phyloP scores from a whole-genome alignment of 495 filamentous ascomycete genomes.

The Penicillium canescens region DNA sequence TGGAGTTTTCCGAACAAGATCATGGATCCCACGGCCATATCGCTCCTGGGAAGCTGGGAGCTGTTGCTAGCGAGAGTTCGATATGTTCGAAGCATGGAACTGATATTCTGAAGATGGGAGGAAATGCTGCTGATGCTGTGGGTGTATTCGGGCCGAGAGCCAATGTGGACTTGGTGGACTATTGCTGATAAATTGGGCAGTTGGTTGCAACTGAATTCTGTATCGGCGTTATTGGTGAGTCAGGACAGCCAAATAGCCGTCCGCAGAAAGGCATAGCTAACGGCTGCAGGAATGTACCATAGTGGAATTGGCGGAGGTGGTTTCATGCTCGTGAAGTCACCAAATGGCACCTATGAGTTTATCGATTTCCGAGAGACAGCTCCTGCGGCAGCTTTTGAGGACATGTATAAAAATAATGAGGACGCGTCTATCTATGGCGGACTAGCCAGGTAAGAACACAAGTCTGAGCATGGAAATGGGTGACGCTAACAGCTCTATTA shows the following conservation, averaged over 20 bases:
- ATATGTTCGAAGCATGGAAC: conserved; percentile 78
- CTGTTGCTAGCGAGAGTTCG: conserved; percentile 75
- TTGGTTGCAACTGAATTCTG: conserved; percentile 72
- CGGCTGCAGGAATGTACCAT: conserved; percentile 70
- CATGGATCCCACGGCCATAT: conserved; percentile 1
- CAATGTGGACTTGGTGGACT: neutral
- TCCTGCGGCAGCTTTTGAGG: conserved; percentile 69
- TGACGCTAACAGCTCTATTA: conserved; percentile 16
- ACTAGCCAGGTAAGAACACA: conserved; percentile 56
- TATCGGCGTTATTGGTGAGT: conserved; percentile 68
- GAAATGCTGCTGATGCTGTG: conserved; percentile 74
- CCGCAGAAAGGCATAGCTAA: neutral
- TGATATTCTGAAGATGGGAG: conserved; percentile 65
- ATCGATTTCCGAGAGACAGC: conserved; percentile 89
- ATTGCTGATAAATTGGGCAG: conserved; percentile 21
- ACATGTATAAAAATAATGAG: conserved; percentile 74
- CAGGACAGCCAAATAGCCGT: neutral
- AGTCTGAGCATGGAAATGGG: too few species aligned
- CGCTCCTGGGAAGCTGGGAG: conserved; percentile 55
- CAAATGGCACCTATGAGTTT: conserved; percentile 65
- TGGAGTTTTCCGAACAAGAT: conserved; percentile 15
- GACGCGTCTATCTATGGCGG: conserved; percentile 54
- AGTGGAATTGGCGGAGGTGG: conserved; percentile 88
- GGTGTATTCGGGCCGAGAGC: conserved; percentile 7
- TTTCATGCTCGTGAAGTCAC: conserved; percentile 73